Evolutionary conservation across 768 basidiomycete species (phyloP).

Genomic region (Leccinum olivaceopallidum): DNA sequence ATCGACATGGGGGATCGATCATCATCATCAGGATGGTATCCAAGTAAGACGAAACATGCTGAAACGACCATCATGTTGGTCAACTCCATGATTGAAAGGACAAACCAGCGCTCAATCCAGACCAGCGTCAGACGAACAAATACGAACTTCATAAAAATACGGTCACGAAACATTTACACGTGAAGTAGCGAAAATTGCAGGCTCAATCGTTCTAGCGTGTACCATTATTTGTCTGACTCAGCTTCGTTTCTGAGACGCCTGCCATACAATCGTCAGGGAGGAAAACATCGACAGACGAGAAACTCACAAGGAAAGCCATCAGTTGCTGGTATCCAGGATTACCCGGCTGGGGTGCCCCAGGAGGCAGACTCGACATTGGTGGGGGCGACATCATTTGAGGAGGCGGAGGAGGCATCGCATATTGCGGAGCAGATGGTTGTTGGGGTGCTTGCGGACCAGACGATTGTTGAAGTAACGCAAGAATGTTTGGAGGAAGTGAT

Average conservation of each 20-base stretch:
- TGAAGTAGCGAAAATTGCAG: neutral
- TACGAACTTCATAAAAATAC: constrained; percentile 32
- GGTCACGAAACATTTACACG: constrained; percentile 19
- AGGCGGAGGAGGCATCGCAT: constrained; percentile 42
- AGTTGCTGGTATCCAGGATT: constrained; percentile 57
- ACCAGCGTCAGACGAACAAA: constrained; percentile 5
- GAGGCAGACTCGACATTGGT: constrained; percentile 41
- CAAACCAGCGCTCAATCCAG: neutral
- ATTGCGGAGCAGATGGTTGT: constrained; percentile 30
- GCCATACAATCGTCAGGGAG: neutral
- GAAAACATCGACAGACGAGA: neutral
- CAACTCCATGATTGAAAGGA: neutral
- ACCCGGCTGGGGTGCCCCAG: constrained; percentile 43
- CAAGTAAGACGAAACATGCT: neutral
- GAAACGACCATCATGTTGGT: neutral
- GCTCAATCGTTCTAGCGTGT: neutral
- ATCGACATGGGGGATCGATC: neutral
- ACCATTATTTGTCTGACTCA: constrained; percentile 1
- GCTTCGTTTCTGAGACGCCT: constrained; percentile 33
- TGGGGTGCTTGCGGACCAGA: constrained; percentile 39
- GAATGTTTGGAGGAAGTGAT: constrained; percentile 63
- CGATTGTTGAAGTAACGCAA: constrained; percentile 63
- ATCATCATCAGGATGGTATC: neutral
- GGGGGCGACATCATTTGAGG: constrained; percentile 47
- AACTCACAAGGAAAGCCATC: constrained; percentile 67